Evolutionary conservation across 1,284 basidiomycete genomes (phyloP).

Genomic region (Wallemia hederae): DNA sequence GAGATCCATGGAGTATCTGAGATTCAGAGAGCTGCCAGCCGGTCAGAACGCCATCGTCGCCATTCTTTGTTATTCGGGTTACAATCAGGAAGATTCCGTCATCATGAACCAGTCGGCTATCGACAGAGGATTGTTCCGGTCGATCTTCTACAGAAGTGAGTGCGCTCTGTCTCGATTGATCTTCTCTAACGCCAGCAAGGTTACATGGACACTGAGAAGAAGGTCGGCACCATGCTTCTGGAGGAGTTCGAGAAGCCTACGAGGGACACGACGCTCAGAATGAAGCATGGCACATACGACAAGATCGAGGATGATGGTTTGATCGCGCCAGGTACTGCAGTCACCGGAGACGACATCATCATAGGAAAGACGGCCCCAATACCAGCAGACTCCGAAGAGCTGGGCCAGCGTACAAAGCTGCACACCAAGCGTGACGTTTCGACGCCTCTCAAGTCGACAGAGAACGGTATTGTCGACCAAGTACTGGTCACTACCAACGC

Average conservation of each 20-base stretch:
- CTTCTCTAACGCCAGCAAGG: neutral
- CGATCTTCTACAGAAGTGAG: conserved; percentile 75
- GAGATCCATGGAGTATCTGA: conserved; percentile 92
- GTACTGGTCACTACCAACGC: conserved; percentile 87
- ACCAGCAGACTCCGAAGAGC: conserved; percentile 81
- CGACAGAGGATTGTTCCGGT: conserved; percentile 90
- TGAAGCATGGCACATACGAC: conserved; percentile 97
- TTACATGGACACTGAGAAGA: conserved; percentile 73
- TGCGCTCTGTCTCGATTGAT: neutral
- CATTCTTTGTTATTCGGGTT: conserved; percentile 93
- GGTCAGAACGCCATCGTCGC: conserved; percentile 97
- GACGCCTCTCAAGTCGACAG: conserved; percentile 88
- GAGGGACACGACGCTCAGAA: conserved; percentile 66
- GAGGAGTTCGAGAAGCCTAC: conserved; percentile 96
- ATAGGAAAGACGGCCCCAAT: conserved; percentile 97
- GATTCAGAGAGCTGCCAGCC: conserved; percentile 87
- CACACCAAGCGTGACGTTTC: conserved; percentile 86
- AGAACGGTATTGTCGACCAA: conserved; percentile 91
- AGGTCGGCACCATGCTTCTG: conserved; percentile 63
- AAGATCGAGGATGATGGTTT: conserved; percentile 91
- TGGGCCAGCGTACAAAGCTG: conserved; percentile 70
- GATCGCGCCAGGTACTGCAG: conserved; percentile 80
- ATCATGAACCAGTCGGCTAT: conserved; percentile 99
- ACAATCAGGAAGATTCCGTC: conserved; percentile 99
- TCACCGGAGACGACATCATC: conserved; percentile 90